A percentile compares a stretch with the other conserved stretches of the same genome.
Conservation (phyloP, 225 moss, liverwort and hornwort genomes). For the Takakia lepidozioides region DNA sequence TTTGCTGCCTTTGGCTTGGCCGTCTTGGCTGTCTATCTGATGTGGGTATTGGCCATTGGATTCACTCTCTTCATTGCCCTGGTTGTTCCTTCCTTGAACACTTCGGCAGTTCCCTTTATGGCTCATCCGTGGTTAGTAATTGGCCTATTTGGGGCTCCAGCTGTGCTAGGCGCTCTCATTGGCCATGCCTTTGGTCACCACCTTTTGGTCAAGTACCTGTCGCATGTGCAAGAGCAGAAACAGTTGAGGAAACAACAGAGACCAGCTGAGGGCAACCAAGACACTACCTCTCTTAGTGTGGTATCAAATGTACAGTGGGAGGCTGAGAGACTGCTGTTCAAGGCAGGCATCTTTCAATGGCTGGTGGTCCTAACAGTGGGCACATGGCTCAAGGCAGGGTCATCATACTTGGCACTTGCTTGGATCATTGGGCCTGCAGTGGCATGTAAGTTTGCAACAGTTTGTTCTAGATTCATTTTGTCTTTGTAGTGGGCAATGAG, state of each 20-base stretch:
- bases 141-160: constrained; percentile 73
- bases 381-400: constrained; percentile 69
- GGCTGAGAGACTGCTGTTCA: constrained; percentile 80
- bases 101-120: constrained; percentile 59
- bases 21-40: constrained; percentile 48
- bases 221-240: constrained; percentile 16
- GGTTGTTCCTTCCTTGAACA: constrained; percentile 44
- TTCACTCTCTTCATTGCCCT: constrained; percentile 55
- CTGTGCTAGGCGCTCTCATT: constrained; percentile 61
- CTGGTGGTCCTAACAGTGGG: constrained; percentile 57
- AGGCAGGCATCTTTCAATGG: constrained; percentile 90
- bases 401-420: constrained; percentile 51
- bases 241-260: constrained; percentile 8
- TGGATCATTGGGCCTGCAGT: constrained; percentile 36
- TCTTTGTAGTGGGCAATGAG: not conserved
- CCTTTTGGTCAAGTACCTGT: constrained; percentile 54
- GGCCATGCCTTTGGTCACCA: constrained; percentile 67
- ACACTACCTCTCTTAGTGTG: not conserved
- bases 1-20: constrained; percentile 56
- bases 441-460: constrained; percentile 17
- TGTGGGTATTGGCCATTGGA: constrained; percentile 61
- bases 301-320: constrained; percentile 34
- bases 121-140: constrained; percentile 71
- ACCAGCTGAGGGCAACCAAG: constrained; percentile 5
- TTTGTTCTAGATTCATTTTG: too few relatives aligned